Base-by-base conservation (phyloP, 2,329 filamentous ascomycete species). In the Xylariaceae sp. region DNA sequence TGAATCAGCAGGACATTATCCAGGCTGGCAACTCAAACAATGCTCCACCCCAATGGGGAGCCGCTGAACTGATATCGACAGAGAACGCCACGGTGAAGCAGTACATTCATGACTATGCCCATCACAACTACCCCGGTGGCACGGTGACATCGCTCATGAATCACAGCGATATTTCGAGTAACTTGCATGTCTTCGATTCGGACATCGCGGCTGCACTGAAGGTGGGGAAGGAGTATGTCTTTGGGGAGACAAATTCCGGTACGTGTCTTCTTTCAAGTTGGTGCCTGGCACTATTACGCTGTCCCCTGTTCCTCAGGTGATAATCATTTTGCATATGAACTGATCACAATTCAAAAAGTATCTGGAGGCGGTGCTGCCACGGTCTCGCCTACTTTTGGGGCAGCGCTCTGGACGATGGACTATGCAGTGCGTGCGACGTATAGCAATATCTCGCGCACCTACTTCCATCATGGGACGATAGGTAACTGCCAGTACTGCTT, bases 401-500 rank as follows among this genome's bases (percentile, higher is more conserved):
- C 75, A 3, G 76, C 70, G 1, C 69, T 79, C 3, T 79, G 76
- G 76, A 76, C 76, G n/a, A 68, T 79, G 59, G 76, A 79, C 66
- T 77, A 76, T 64, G 61, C 67, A 61, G 59, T 73, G 2, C 68
- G 69, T 4, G 68, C 69, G 0, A 64, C 68, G 12, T 66, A 66
- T 37, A 68, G 63, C 62, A 71, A 71, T 57, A 69, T 74, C 37
- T 69, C 70, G 11, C 66, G 70, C n/a, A 66, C 67, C 0, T 80
- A 78, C 58, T 80, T 79, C 69, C 78, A 80, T 61, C 74, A 76
- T 9, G 73, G 77, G 11, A 80, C 78, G 0, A 72, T 80, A 6
- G 77, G 76, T 3, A 76, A 78, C 61, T 80, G 77, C 67, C 65
- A 69, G 64, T 66, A 61, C 41, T 58, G 43, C 19, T 69, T 69